Evolutionary conservation across 441 rosid species (phyloP).

Genomic region (Hura crepitans): DNA sequence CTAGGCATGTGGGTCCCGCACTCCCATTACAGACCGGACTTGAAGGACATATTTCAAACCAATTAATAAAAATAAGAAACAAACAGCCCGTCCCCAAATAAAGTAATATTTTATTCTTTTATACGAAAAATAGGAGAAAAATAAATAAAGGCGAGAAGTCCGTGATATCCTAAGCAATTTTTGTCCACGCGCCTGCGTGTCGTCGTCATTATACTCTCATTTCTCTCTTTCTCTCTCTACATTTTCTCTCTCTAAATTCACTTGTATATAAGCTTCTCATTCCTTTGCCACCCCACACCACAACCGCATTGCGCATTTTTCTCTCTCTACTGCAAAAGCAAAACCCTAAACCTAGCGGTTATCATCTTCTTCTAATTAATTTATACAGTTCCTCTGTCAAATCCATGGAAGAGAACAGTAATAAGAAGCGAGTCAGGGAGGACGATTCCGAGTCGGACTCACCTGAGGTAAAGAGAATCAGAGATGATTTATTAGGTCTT

Average conservation of each 20-base stretch:
- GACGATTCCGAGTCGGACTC: slow-evolving; percentile 34
- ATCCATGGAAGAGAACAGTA: slow-evolving; percentile 35
- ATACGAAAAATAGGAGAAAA: slow-evolving; percentile 10
- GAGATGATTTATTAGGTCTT: slow-evolving; percentile 50
- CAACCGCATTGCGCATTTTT: slow-evolving; percentile 5
- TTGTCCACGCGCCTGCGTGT: slow-evolving; percentile 42
- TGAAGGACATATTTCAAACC: slow-evolving; percentile 19
- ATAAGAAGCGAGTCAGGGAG: slow-evolving; percentile 48
- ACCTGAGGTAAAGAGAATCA: slow-evolving; percentile 53
- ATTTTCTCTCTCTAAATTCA: slow-evolving; percentile 24
- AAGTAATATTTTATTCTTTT: background rate
- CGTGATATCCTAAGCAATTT: slow-evolving; percentile 41
- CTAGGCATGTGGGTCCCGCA: no score
- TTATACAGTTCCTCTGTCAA: background rate
- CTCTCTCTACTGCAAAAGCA: slow-evolving; percentile 1
- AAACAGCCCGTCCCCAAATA: background rate
- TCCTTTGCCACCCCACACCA: slow-evolving; percentile 27
- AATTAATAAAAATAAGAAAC: slow-evolving; percentile 24
- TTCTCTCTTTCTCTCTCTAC: slow-evolving; percentile 25
- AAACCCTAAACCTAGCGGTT: slow-evolving; percentile 10
- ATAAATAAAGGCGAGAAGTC: slow-evolving; percentile 29
- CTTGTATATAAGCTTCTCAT: slow-evolving; percentile 46
- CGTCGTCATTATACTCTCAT: slow-evolving; percentile 12
- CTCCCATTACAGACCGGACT: no score
- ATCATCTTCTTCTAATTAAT: background rate